phyloP scores from a whole-genome alignment of 345 rosid genomes.

The Hibiscus syriacus region DNA sequence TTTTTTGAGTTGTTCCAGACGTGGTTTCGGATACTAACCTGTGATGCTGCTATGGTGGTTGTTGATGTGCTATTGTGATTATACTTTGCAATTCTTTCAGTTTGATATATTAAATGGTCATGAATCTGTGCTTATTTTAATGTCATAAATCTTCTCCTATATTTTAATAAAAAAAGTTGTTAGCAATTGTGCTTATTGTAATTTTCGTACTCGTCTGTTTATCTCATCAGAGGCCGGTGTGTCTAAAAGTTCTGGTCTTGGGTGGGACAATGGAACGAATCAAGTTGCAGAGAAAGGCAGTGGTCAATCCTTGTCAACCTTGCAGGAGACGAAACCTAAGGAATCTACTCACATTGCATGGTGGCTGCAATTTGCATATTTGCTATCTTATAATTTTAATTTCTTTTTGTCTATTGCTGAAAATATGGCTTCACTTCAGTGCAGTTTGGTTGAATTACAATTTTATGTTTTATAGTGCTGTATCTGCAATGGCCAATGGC shows the following conservation, averaged over 20 bases:
- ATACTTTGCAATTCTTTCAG: not conserved
- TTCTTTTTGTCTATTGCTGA: not conserved
- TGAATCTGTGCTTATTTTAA: not conserved
- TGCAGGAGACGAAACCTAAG: constrained; percentile 37
- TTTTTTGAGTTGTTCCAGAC: not conserved
- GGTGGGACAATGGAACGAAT: constrained; percentile 41
- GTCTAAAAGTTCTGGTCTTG: constrained; percentile 40
- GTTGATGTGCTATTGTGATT: not conserved
- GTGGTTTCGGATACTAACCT: not conserved
- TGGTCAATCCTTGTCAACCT: constrained; percentile 33
- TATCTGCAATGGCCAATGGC: constrained; percentile 36
- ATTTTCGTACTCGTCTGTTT: too few relatives aligned
- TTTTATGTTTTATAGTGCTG: constrained; percentile 33
- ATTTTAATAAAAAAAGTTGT: not conserved
- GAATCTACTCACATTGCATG: constrained; percentile 38
- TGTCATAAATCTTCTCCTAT: not conserved
- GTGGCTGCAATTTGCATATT: constrained; percentile 24
- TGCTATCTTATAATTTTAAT: not conserved
- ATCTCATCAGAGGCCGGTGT: constrained; percentile 54
- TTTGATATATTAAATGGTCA: not conserved
- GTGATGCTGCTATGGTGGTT: not conserved
- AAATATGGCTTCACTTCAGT: not conserved
- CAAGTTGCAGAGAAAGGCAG: constrained; percentile 47
- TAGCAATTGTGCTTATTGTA: too few relatives aligned
- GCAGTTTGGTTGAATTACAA: not conserved